Evolutionary conservation across 106 monocot species (phyloP).

Genomic region (Dendrobium nobile): DNA sequence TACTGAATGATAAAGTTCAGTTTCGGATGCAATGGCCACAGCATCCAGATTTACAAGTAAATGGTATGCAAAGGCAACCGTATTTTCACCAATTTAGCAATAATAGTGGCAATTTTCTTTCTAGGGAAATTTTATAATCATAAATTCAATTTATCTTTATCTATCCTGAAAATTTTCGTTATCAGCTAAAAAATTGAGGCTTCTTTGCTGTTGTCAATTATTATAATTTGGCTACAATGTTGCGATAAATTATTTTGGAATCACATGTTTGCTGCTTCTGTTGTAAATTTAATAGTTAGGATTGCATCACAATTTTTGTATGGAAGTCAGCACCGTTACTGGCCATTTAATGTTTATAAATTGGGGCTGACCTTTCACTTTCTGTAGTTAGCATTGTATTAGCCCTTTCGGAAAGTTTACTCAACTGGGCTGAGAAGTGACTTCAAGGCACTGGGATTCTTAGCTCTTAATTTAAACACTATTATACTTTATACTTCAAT

Average conservation of each 20-base stretch:
- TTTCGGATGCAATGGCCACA: conserved; percentile 99
- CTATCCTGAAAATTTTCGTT: not conserved
- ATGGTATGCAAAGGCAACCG: conserved; percentile 44
- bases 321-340: no score
- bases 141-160: not conserved
- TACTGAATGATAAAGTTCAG: conserved; percentile 91
- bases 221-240: not conserved
- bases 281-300: not conserved
- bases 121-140: not conserved
- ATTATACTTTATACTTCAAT: not conserved
- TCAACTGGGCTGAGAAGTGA: not conserved
- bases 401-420: not conserved
- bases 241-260: not conserved
- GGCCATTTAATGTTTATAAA: no score
- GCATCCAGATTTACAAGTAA: conserved; percentile 66
- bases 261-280: not conserved
- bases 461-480: not conserved
- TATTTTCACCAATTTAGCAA: not conserved
- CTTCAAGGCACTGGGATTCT: not conserved
- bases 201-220: not conserved
- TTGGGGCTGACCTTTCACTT: not conserved
- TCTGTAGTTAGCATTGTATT: not conserved
- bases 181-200: not conserved
- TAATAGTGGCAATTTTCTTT: not conserved
- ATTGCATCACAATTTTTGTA: no score